phyloP scores from a whole-genome alignment of 352 stramenopile species.

The Globisporangium lucens region DNA sequence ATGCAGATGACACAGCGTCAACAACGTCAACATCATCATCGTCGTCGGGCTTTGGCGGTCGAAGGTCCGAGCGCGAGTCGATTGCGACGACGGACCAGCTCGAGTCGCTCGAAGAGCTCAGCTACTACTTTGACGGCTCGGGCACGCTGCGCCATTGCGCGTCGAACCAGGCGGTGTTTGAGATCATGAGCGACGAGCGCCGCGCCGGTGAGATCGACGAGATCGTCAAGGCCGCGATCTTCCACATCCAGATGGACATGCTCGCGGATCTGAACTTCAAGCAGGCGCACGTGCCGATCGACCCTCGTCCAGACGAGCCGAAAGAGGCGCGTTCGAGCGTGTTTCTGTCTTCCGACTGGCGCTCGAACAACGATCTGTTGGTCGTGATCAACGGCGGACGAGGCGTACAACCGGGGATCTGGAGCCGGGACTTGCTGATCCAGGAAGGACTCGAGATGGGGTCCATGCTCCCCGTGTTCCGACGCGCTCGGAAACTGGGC shows the following conservation, averaged over 20 bases:
- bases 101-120: constrained; percentile 72
- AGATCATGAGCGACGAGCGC: constrained; percentile 76
- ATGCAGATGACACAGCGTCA: constrained; percentile 18
- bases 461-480: constrained; percentile 75
- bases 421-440: constrained; percentile 73
- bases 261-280: constrained; percentile 73
- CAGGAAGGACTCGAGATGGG: constrained; percentile 72
- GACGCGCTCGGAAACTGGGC: constrained; percentile 33
- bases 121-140: constrained; percentile 73
- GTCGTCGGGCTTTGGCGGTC: constrained; percentile 5
- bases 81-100: constrained; percentile 63
- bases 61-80: constrained; percentile 25
- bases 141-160: constrained; percentile 67
- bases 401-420: constrained; percentile 71
- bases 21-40: constrained; percentile 12
- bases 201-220: constrained; percentile 67
- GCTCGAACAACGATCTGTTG: constrained; percentile 50
- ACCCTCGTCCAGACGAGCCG: constrained; percentile 50
- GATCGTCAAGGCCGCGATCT: constrained; percentile 80
- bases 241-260: constrained; percentile 86
- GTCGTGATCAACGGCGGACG: constrained; percentile 70
- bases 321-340: constrained; percentile 69
- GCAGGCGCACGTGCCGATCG: constrained; percentile 62
- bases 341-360: constrained; percentile 71
- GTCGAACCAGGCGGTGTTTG: constrained; percentile 68